These are phyloP conservation scores for Hanseniaspora meyeri DNA, from an alignment of 805 yeast species.

Conservation along the genomic window DNA sequence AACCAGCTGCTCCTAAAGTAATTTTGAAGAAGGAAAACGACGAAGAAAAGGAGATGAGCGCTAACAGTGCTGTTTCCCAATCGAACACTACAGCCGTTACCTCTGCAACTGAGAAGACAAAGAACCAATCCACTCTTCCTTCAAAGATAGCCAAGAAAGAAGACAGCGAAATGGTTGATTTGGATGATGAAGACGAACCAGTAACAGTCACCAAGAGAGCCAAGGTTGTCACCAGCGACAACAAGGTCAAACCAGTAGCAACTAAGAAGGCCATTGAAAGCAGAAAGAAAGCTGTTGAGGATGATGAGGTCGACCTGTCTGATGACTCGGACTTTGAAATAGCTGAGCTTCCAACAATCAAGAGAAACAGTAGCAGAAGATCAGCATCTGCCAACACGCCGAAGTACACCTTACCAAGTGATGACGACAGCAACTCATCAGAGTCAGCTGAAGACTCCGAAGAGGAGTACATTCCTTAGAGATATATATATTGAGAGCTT, in stretches of 20 bases:
- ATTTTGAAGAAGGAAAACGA: conserved; percentile 18
- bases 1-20: neutral
- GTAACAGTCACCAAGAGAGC: conserved; percentile 21
- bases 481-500: neutral
- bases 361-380: conserved; percentile 17
- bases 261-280: neutral
- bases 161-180: conserved; percentile 2
- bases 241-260: neutral
- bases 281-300: neutral
- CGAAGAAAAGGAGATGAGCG: conserved; percentile 12
- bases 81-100: neutral
- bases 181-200: conserved; percentile 16
- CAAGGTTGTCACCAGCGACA: conserved; percentile 15
- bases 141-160: conserved; percentile 18
- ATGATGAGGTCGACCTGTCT: conserved; percentile 17
- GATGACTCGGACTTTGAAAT: conserved; percentile 10
- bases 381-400: conserved; percentile 20
- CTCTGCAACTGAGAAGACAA: neutral
- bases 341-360: conserved; percentile 13
- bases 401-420: conserved; percentile 23
- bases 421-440: conserved; percentile 17
- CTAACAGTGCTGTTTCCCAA: conserved; percentile 7
- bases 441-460: conserved; percentile 20
- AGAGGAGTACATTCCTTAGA: conserved; percentile 10
- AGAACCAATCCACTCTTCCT: neutral